A percentile compares a stretch with the other conserved stretches of the same genome.
phyloP scores from a whole-genome alignment of 2,329 filamentous ascomycete genomes.

The Penicillium vulpinum region DNA sequence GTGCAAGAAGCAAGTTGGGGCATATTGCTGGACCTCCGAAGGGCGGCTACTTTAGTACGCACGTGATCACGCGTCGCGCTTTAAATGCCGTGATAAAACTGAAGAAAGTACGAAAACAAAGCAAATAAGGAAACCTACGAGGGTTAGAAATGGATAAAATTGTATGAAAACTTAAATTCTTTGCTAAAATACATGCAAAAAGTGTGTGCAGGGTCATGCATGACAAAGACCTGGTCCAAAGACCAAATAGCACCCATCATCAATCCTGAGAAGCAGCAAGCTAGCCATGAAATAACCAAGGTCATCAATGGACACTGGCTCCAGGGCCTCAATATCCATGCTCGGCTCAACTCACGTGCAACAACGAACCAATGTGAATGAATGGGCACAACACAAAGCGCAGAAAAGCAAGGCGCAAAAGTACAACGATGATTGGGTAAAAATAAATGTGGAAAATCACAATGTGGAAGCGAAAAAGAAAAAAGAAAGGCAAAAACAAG shows the following conservation, averaged over 20 bases:
- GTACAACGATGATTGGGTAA: slow-evolving; percentile 13
- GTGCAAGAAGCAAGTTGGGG: slow-evolving; percentile 5
- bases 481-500: neutral
- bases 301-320: neutral
- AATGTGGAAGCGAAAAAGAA: slow-evolving; percentile 6
- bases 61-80: slow-evolving; percentile 25
- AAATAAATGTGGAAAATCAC: slow-evolving; percentile 18
- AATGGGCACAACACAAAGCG: slow-evolving; percentile 4
- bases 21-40: slow-evolving; percentile 4
- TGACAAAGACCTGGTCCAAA: neutral
- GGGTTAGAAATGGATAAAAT: neutral
- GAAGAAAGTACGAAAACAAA: neutral
- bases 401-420: slow-evolving; percentile 13
- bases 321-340: neutral
- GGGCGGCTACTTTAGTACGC: slow-evolving; percentile 5
- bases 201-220: slow-evolving; percentile 11
- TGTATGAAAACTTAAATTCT: slow-evolving; percentile 9
- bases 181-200: slow-evolving; percentile 23
- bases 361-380: neutral
- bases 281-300: neutral
- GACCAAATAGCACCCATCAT: neutral
- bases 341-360: neutral
- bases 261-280: slow-evolving; percentile 1
- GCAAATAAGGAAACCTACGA: neutral
- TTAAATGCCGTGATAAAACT: neutral